Evolutionary conservation across 805 yeast genomes (phyloP).

Genomic region (Candida nanaspora): DNA sequence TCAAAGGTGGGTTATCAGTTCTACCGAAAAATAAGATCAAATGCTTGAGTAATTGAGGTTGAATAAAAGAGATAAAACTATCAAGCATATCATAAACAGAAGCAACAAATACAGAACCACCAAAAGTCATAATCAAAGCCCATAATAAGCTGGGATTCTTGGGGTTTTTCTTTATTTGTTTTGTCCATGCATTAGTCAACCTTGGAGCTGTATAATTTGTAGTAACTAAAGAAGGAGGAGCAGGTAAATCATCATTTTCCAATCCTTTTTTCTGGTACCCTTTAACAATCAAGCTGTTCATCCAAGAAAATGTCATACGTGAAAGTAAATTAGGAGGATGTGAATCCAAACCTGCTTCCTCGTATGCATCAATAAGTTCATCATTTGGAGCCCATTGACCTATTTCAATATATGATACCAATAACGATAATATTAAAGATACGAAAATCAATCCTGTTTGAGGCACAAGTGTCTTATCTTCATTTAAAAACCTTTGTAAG

Average conservation of each 20-base stretch:
- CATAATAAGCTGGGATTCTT: conserved; percentile 22
- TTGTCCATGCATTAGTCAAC: conserved; percentile 28
- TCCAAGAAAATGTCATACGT: conserved; percentile 80
- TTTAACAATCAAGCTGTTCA: conserved; percentile 73
- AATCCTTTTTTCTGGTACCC: conserved; percentile 40
- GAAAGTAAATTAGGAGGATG: conserved; percentile 57
- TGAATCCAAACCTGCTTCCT: conserved; percentile 21
- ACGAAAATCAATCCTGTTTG: conserved; percentile 18
- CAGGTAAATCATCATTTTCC: conserved; percentile 33
- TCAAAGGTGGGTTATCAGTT: conserved; percentile 33
- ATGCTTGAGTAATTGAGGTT: conserved; percentile 49
- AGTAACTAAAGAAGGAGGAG: conserved; percentile 31
- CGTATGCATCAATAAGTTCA: conserved; percentile 27
- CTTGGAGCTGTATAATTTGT: conserved; percentile 25
- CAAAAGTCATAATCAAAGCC: conserved; percentile 32
- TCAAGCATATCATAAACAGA: conserved; percentile 30
- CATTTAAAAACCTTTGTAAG: conserved; percentile 8
- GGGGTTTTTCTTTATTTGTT: conserved; percentile 16
- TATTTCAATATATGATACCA: conserved; percentile 33
- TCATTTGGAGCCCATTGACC: conserved; percentile 30
- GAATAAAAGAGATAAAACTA: conserved; percentile 34
- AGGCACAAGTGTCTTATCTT: background rate
- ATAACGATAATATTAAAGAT: conserved; percentile 22
- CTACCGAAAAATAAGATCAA: conserved; percentile 39
- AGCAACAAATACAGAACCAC: conserved; percentile 27